A percentile compares a stretch with the other conserved stretches of the same genome.
These are phyloP conservation scores for Populus simonii DNA, from an alignment of 345 rosid genomes.

Conservation along the genomic window DNA sequence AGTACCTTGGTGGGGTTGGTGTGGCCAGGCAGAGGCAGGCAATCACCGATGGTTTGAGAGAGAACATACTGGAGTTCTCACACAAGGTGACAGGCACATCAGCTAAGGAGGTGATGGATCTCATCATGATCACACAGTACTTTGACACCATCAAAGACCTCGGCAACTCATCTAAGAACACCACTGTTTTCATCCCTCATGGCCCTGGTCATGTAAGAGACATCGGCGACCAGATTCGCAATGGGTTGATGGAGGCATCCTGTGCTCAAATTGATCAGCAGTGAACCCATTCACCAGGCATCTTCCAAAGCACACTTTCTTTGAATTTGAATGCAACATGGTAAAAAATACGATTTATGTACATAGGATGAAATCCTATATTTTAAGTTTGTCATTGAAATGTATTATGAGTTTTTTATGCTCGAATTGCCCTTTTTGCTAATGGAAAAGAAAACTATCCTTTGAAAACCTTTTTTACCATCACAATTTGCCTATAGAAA, in stretches of 20 bases:
- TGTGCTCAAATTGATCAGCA: conserved; percentile 40
- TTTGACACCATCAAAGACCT: conserved; percentile 93
- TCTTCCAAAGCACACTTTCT: neutral
- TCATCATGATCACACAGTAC: conserved; percentile 95
- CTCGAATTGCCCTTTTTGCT: too few species aligned
- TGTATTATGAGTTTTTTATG: too few species aligned
- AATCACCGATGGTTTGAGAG: conserved; percentile 88
- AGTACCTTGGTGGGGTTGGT: conserved; percentile 92
- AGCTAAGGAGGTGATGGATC: conserved; percentile 94
- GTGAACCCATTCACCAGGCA: neutral
- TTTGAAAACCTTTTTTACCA: too few species aligned
- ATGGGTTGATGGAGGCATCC: conserved; percentile 84
- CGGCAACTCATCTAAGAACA: conserved; percentile 86
- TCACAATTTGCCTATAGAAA: too few species aligned
- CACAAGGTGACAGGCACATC: conserved; percentile 86
- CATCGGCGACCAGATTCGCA: conserved; percentile 76
- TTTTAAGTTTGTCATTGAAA: too few species aligned
- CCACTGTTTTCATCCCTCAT: conserved; percentile 90
- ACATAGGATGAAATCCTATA: neutral
- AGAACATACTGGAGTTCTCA: conserved; percentile 93
- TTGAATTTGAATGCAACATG: neutral
- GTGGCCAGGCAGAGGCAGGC: conserved; percentile 99
- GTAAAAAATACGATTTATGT: neutral
- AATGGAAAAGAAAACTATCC: too few species aligned
- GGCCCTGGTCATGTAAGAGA: conserved; percentile 99